Conservation (phyloP, 345 rosid species). For the Laguncularia racemosa region DNA sequence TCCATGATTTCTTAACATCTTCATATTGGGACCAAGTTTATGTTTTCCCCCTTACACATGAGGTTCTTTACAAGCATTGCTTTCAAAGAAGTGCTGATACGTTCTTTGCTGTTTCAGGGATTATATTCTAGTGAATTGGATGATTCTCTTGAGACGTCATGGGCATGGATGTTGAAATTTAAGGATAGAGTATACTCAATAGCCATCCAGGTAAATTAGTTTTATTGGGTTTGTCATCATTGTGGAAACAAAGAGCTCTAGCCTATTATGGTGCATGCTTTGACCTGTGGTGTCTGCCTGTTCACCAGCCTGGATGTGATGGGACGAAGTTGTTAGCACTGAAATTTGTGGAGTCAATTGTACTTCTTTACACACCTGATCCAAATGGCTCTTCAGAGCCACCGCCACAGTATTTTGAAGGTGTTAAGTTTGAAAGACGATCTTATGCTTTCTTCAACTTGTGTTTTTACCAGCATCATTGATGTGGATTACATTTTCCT, state of each 20-base stretch:
- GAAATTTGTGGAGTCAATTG: constrained; percentile 85
- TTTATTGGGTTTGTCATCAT: constrained; percentile 3
- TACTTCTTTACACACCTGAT: constrained; percentile 81
- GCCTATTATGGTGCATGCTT: constrained; percentile 8
- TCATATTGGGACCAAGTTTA: too few species aligned
- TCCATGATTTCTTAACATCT: too few species aligned
- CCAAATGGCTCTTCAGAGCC: constrained; percentile 58
- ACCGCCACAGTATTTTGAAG: constrained; percentile 27
- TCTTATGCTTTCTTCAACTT: too few species aligned
- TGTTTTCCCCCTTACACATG: too few species aligned
- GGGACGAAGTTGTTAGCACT: constrained; percentile 69
- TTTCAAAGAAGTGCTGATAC: too few species aligned
- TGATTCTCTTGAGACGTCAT: constrained; percentile 56
- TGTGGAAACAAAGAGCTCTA: constrained; percentile 6
- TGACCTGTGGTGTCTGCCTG: constrained; percentile 19
- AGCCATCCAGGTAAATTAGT: constrained; percentile 62
- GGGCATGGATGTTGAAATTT: constrained; percentile 77
- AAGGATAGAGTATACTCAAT: constrained; percentile 70
- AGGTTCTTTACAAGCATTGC: too few species aligned
- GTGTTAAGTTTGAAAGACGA: constrained; percentile 37
- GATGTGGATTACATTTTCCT: constrained; percentile 15
- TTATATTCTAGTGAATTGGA: constrained; percentile 60
- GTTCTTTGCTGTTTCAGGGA: constrained; percentile 36
- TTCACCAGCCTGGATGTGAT: constrained; percentile 65
- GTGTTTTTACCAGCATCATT: too few species aligned